Evolutionary conservation across 2,329 filamentous ascomycete genomes (phyloP).

Genomic region (Calonectria montana): DNA sequence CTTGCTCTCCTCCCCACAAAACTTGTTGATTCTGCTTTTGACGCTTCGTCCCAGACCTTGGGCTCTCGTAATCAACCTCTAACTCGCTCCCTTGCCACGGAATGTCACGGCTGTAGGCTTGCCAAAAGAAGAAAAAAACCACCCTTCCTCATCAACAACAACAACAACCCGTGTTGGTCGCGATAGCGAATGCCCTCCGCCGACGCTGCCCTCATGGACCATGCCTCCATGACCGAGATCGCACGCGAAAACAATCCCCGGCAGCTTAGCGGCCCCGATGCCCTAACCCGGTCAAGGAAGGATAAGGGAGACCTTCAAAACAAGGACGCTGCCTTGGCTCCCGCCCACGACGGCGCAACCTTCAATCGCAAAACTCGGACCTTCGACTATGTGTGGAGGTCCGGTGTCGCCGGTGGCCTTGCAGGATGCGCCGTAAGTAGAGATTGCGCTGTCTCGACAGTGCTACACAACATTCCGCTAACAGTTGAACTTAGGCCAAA

Average conservation of each 20-base stretch:
- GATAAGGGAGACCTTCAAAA: conserved; percentile 16
- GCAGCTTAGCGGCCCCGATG: conserved; percentile 40
- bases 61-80: background rate
- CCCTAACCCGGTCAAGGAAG: conserved; percentile 27
- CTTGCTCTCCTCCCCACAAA: background rate
- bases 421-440: conserved; percentile 88
- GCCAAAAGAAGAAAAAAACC: conserved; percentile 16
- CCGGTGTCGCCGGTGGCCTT: conserved; percentile 86
- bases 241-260: conserved; percentile 50
- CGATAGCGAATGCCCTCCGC: conserved; percentile 64
- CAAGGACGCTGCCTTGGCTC: conserved; percentile 57
- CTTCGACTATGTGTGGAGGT: conserved; percentile 85
- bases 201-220: conserved; percentile 63
- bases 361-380: conserved; percentile 69
- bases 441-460: background rate
- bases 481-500: conserved; percentile 75
- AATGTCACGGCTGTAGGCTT: conserved; percentile 39
- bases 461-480: background rate
- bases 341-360: conserved; percentile 58
- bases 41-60: conserved; percentile 18
- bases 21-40: conserved; percentile 27
- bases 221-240: conserved; percentile 69
- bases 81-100: conserved; percentile 26
- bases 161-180: conserved; percentile 38
- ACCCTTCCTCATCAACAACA: conserved; percentile 34